Evolutionary conservation across 148 eudicot species (phyloP), one percentile per base, ranked within the genome.

Genomic region (Nepenthes mirabilis): DNA sequence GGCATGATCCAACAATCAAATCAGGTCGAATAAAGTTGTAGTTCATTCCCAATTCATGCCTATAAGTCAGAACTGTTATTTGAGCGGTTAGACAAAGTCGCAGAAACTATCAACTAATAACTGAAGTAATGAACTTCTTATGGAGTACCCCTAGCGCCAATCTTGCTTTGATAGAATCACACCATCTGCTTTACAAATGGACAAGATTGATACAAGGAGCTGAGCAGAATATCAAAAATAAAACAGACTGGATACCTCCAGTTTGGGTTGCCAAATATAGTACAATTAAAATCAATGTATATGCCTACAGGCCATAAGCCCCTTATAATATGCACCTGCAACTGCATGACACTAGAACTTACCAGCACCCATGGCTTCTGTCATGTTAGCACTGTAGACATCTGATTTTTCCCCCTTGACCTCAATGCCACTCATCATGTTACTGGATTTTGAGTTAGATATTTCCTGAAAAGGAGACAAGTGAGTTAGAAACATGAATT

Each of bases 341-440:
- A 4, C 45, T 40, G 47, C 36, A 34, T 59, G 59, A 60, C 14
- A 48, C 51, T 37, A n/a, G 36, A 53, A 76, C 88, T 78, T 71
- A 93, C 98, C 89, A 72, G 99, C 95, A 75, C 99, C 99, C 96
- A 84, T 93, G 56, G 99, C 99, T 82, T 85, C 79, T 61, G 95
- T 93, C 99, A 93, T 93, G 66, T 78, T 80, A 59, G 61, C 77
- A 75, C 96, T 93, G 72, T 93, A 93, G 43, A 65, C 66, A 14
- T 88, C 88, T 59, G 99, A 93, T 70, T 77, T 88, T 65, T 75
- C 80, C 60, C 82, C 96, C 70, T 79, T 60, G 33, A 64, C 63
- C 58, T 79, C 63, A 52, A 74, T 55, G 45, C 69, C 75, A 59
- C 72, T 71, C 77, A 74, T 76, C 71, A 72, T 77, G 37, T 66